A percentile compares a stretch with the other conserved stretches of the same genome.
Evolutionary conservation across 306 rosid genomes (phyloP).

Genomic region (Potentilla sterilis): DNA sequence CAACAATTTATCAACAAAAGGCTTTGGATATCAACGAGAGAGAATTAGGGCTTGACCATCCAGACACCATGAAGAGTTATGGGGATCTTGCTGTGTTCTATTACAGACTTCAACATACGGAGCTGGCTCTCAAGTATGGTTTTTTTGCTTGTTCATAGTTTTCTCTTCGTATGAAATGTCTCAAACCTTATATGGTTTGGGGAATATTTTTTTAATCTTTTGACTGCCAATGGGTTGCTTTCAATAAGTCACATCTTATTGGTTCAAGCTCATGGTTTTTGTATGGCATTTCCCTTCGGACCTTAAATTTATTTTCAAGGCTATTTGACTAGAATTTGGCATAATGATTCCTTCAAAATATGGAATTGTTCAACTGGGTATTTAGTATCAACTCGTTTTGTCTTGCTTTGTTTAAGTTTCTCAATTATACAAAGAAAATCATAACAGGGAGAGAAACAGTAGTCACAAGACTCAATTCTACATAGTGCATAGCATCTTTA

Average conservation of each 20-base stretch:
- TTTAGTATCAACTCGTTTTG: not conserved
- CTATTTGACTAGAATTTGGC: not conserved
- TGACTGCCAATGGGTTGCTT: not conserved
- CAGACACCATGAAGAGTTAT: slow-evolving; percentile 99
- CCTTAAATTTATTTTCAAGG: not conserved
- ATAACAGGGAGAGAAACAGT: not conserved
- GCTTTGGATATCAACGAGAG: slow-evolving; percentile 97
- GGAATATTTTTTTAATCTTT: not conserved
- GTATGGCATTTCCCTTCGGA: not conserved
- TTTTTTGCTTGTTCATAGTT: slow-evolving; percentile 19
- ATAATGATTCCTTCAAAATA: not conserved
- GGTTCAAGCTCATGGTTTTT: not conserved
- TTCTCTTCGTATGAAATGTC: not conserved
- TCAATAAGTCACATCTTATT: not conserved
- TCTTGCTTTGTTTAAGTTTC: not conserved
- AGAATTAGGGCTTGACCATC: slow-evolving; percentile 98
- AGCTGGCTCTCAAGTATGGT: slow-evolving; percentile 92
- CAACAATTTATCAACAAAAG: slow-evolving; percentile 96
- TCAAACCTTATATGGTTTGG: not conserved
- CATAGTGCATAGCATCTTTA: not conserved
- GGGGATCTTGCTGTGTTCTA: slow-evolving; percentile 99
- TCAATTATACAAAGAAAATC: not conserved
- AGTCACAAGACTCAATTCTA: slow-evolving; percentile 6
- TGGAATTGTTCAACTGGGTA: not conserved
- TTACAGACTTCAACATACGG: slow-evolving; percentile 97